A percentile compares a stretch with the other conserved stretches of the same genome.
These are phyloP conservation scores for Podaxis sp. DNA, from an alignment of 768 basidiomycete genomes.

Conservation along the genomic window DNA sequence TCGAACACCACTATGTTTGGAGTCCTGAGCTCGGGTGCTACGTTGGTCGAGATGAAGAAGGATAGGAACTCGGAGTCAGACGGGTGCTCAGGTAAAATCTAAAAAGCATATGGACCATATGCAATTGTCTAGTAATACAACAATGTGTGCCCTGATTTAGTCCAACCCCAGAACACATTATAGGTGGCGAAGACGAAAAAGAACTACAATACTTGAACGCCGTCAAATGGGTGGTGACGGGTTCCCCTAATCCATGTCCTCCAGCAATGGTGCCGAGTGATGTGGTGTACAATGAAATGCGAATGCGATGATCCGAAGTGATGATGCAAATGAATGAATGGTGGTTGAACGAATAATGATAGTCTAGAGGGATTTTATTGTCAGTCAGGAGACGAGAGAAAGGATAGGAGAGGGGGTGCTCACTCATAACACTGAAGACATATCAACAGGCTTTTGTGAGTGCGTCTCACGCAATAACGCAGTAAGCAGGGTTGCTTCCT, in stretches of 20 bases:
- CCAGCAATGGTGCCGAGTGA: background rate
- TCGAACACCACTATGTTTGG: conserved; percentile 76
- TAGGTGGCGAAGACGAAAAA: background rate
- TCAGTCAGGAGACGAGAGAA: background rate
- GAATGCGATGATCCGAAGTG: background rate
- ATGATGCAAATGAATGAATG: background rate
- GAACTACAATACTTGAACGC: conserved; percentile 4
- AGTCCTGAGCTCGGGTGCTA: conserved; percentile 43
- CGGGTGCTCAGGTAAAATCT: background rate
- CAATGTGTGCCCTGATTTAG: background rate
- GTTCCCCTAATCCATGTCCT: background rate
- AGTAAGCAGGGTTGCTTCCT: conserved; percentile 19
- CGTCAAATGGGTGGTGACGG: conserved; percentile 9
- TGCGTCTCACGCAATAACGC: conserved; percentile 21
- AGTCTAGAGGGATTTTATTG: background rate
- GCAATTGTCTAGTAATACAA: conserved; percentile 9
- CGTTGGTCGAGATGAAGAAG: conserved; percentile 26
- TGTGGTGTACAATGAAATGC: conserved; percentile 2
- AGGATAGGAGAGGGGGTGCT: background rate
- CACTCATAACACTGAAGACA: background rate
- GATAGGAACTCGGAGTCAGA: background rate
- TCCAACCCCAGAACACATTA: conserved; percentile 6
- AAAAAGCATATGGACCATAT: conserved; percentile 4
- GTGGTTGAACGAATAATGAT: background rate
- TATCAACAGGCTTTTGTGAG: background rate